These are phyloP conservation scores for Oldenlandia corymbosa DNA, from an alignment of 257 asterid species.

Conservation along the genomic window DNA sequence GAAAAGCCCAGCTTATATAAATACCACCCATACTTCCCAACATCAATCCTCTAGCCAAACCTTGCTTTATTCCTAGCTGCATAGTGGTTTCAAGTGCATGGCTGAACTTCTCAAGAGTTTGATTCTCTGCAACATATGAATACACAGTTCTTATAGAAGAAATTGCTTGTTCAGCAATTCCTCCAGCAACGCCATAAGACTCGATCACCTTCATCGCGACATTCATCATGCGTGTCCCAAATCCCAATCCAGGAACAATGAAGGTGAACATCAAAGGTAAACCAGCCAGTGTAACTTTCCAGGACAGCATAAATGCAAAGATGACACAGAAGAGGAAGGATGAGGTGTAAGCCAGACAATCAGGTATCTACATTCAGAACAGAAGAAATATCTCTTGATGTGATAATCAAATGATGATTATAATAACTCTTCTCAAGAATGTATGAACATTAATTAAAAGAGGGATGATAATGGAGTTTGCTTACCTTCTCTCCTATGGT, in stretches of 20 bases:
- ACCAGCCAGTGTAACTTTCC: conserved; percentile 72
- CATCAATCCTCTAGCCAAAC: conserved; percentile 75
- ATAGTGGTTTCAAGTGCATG: conserved; percentile 51
- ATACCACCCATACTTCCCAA: conserved; percentile 76
- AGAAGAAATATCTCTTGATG: too few species aligned
- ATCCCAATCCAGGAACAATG: conserved; percentile 74
- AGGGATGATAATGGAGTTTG: neutral
- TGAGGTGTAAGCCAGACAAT: conserved; percentile 66
- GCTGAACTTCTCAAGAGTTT: conserved; percentile 57
- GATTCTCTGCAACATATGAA: conserved; percentile 64
- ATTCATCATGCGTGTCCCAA: conserved; percentile 69
- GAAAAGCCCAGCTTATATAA: conserved; percentile 79
- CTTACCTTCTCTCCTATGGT: conserved; percentile 80
- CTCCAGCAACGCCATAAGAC: conserved; percentile 65
- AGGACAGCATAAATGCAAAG: conserved; percentile 63
- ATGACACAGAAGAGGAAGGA: conserved; percentile 73
- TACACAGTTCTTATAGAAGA: conserved; percentile 62
- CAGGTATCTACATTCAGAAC: conserved; percentile 55
- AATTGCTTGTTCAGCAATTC: conserved; percentile 75
- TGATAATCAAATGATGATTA: too few species aligned
- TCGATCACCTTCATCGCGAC: conserved; percentile 53
- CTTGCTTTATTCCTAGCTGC: conserved; percentile 73
- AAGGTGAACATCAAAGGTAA: conserved; percentile 68
- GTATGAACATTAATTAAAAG: too few species aligned
- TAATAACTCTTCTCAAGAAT: too few species aligned